These are phyloP conservation scores for Solanum tacnaense DNA, from an alignment of 257 asterid genomes.

Conservation along the genomic window DNA sequence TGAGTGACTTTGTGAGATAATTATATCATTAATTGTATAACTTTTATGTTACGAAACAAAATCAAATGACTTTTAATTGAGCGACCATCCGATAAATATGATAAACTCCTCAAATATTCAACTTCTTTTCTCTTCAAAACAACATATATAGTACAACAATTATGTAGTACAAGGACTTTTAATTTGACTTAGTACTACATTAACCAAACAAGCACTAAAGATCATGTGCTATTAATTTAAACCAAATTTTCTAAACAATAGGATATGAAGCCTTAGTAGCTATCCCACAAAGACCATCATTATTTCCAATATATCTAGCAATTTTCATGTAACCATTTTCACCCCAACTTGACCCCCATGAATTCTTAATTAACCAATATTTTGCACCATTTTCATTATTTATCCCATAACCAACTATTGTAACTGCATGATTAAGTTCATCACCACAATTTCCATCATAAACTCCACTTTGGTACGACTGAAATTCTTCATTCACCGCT, in stretches of 20 bases:
- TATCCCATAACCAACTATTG: conserved; percentile 3
- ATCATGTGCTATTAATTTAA: background rate
- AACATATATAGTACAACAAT: background rate
- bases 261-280: conserved; percentile 6
- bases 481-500: background rate
- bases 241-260: background rate
- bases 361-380: conserved; percentile 5
- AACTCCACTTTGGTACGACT: background rate
- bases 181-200: background rate
- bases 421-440: background rate
- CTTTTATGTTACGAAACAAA: too few species aligned
- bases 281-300: conserved; percentile 5
- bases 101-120: background rate
- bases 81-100: background rate
- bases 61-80: background rate
- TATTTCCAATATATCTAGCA: background rate
- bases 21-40: too few species aligned
- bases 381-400: background rate
- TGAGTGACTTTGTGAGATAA: too few species aligned
- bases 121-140: background rate
- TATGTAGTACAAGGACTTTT: background rate
- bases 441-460: background rate
- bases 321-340: conserved; percentile 13
- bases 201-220: background rate
- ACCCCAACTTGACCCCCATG: conserved; percentile 5